A percentile compares a stretch with the other conserved stretches of the same genome.
phyloP scores from a whole-genome alignment of 2,329 filamentous ascomycete species.

The Fusarium brevicatenulatum region DNA sequence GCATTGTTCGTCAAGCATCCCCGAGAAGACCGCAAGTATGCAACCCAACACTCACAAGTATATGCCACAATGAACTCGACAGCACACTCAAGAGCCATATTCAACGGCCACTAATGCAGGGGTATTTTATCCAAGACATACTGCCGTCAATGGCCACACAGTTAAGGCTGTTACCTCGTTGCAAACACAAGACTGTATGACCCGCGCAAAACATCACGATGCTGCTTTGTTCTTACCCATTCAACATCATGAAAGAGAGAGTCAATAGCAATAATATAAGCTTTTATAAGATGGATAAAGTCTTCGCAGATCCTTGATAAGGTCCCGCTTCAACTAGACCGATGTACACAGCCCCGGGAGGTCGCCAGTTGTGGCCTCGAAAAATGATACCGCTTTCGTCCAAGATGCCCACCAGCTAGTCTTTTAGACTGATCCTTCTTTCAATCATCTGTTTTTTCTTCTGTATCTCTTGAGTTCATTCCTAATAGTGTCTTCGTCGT shows the following conservation, averaged over 20 bases:
- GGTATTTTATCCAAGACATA: not conserved
- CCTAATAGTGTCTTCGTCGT: not conserved
- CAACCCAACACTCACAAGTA: not conserved
- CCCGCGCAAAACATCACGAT: not conserved
- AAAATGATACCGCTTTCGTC: conserved; percentile 24
- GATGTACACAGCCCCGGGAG: conserved; percentile 1
- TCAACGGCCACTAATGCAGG: not conserved
- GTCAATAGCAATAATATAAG: not conserved
- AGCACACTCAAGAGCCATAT: not conserved
- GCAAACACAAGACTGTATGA: not conserved
- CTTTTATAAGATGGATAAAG: not conserved
- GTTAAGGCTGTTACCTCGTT: not conserved
- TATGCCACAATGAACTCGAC: not conserved
- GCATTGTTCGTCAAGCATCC: not conserved
- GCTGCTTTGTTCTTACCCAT: not conserved
- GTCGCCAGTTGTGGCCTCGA: conserved; percentile 9
- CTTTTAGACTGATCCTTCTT: not conserved
- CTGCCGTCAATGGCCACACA: no score
- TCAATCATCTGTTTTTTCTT: not conserved
- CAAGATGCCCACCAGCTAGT: conserved; percentile 1
- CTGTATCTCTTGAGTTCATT: not conserved
- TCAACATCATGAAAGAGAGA: not conserved
- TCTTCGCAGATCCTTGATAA: not conserved
- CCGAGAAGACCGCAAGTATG: no score
- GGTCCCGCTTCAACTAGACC: not conserved